phyloP scores from a whole-genome alignment of 2,329 filamentous ascomycete species.

The Cladosporium cucumerinum region DNA sequence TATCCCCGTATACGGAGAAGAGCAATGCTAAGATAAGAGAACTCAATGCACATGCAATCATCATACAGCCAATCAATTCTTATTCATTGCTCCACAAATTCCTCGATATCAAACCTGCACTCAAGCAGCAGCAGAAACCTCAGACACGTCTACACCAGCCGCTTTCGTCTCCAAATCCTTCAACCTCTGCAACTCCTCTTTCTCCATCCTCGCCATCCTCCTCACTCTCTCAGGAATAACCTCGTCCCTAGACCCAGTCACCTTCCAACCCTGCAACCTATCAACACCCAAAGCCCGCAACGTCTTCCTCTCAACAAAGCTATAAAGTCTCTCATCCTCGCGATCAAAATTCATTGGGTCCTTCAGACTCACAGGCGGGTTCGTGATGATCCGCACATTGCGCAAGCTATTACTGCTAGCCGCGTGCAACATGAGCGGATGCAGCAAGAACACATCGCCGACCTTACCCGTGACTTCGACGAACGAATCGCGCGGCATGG shows the following conservation, averaged over 20 bases:
- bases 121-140: conserved; percentile 5
- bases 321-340: conserved; percentile 47
- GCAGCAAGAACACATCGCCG: conserved; percentile 58
- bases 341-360: conserved; percentile 55
- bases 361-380: conserved; percentile 52
- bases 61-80: neutral
- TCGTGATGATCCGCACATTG: conserved; percentile 52
- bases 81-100: neutral
- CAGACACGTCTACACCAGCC: conserved; percentile 16
- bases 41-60: neutral
- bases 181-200: conserved; percentile 25
- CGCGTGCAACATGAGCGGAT: conserved; percentile 60
- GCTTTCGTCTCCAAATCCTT: conserved; percentile 30
- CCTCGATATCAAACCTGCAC: neutral
- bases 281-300: conserved; percentile 49
- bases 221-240: conserved; percentile 51
- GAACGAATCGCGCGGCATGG: conserved; percentile 40
- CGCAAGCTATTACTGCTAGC: conserved; percentile 50
- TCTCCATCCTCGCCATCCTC: conserved; percentile 50
- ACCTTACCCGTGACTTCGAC: conserved; percentile 54
- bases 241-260: conserved; percentile 47
- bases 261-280: conserved; percentile 52
- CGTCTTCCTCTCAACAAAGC: conserved; percentile 56
- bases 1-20: no score
- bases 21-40: neutral